A percentile compares a stretch with the other conserved stretches of the same genome.
These are phyloP conservation scores for Funneliformis mosseae DNA, from an alignment of 192 early-diverging fungal genomes.

Conservation along the genomic window DNA sequence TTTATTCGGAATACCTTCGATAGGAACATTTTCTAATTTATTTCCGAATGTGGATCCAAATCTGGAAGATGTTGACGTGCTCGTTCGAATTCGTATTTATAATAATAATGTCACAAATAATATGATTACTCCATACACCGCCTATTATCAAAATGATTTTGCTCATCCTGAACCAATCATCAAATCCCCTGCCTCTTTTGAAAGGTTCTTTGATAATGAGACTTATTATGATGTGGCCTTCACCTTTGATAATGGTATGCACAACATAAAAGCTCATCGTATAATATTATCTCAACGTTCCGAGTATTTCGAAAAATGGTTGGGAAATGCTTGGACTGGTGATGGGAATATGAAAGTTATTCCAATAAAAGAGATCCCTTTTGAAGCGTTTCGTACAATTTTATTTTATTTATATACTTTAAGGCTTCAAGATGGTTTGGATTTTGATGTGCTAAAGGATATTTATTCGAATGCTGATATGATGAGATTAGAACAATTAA, in stretches of 20 bases:
- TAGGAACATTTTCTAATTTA: conserved; percentile 3
- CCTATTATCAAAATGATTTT: background rate
- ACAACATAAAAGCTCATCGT: conserved; percentile 29
- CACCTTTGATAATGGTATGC: conserved; percentile 18
- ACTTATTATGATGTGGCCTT: conserved; percentile 25
- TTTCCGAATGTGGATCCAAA: conserved; percentile 6
- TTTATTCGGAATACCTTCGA: background rate
- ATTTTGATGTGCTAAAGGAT: conserved; percentile 11
- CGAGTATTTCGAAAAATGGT: conserved; percentile 30
- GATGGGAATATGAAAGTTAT: conserved; percentile 21
- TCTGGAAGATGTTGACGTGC: background rate
- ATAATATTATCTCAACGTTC: conserved; percentile 18
- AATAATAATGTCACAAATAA: background rate
- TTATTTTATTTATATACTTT: conserved; percentile 30
- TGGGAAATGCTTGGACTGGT: background rate
- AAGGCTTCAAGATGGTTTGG: conserved; percentile 13
- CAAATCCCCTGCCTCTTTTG: conserved; percentile 6
- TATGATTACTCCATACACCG: background rate
- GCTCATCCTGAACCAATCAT: background rate
- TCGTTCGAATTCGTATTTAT: background rate
- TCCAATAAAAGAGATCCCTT: conserved; percentile 11
- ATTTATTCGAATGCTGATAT: conserved; percentile 29
- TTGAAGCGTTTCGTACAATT: conserved; percentile 3
- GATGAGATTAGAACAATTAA: conserved; percentile 13
- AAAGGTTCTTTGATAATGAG: conserved; percentile 25